Base-by-base conservation (phyloP, 78 protist genomes). In the Pigoraptor vietnamica region DNA sequence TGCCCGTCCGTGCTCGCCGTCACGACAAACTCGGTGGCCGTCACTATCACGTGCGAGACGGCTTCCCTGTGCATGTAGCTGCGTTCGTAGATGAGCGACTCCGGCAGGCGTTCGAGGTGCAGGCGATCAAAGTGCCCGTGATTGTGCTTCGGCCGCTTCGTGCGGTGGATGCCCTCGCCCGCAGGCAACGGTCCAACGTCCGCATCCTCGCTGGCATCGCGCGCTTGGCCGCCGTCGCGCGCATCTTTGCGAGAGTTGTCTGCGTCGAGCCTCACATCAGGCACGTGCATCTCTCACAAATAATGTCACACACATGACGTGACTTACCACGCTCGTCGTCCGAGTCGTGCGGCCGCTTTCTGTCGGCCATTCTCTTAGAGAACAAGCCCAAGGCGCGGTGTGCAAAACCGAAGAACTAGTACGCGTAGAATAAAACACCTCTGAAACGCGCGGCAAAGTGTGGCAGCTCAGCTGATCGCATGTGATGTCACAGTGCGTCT, bases 1-100 rank as follows among this genome's bases (percentile, higher is more conserved):
- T 87, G 94, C 2, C 99, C 99, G 55, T 98, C 98, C n/a, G 40
- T 86, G 87, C 94, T 92, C 0, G 96, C 95, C 1, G 98, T 98
- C 34, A 98, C 39, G 14, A 97, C 48, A 56, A 93, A 98, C 36
- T 96, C 96, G 9, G 97, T 88, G 37, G 89, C 90, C n/a, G 94
- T 92, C 19, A 33, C 90, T 29, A 83, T 35, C 37, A 93, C 89
- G 37, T 91, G 91, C 48, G 92, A 36, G 81, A 96, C 82, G 10
- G 24, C 2, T 88, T 94, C 95, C 32, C 96, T 94, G 93, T 98
- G 99, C 99, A 98, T 98, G 95, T 88, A 97, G 83, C 97, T 93
- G 79, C 88, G 84, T 92, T 98, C 98, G 93, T 98, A 98, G 95
- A 95, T 95, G 84, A 89, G 79, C 14, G 97, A 89, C 34, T 37